Percentiles rank a stretch among this genome's conserved stretches.
phyloP scores from a whole-genome alignment of 257 asterid species.

The Oldenlandia corymbosa region DNA sequence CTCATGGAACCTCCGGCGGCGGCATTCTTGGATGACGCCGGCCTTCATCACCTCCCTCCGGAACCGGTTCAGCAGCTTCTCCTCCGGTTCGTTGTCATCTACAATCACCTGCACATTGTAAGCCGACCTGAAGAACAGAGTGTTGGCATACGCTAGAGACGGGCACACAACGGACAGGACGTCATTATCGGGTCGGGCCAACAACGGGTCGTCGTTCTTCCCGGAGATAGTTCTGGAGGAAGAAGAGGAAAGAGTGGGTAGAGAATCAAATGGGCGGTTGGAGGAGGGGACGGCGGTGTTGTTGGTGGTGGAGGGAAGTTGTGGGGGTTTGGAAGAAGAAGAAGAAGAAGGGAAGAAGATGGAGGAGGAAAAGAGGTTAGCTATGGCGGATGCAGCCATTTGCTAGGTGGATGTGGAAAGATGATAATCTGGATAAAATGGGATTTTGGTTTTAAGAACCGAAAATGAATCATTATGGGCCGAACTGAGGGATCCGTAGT shows the following conservation, averaged over 20 bases:
- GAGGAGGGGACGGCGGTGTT: constrained; percentile 27
- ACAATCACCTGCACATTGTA: constrained; percentile 81
- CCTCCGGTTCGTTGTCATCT: constrained; percentile 83
- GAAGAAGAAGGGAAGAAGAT: constrained; percentile 43
- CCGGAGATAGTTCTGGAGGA: constrained; percentile 10
- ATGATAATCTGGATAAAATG: constrained; percentile 21
- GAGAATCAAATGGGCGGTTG: constrained; percentile 18
- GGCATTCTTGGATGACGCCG: constrained; percentile 83
- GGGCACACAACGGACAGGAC: constrained; percentile 58
- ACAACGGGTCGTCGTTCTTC: constrained; percentile 13
- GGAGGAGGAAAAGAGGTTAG: constrained; percentile 59
- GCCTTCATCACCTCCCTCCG: constrained; percentile 85
- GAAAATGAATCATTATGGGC: too few species aligned
- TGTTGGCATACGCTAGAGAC: constrained; percentile 59
- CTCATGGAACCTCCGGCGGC: constrained; percentile 71
- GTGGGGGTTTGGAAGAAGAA: constrained; percentile 35
- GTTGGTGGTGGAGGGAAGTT: constrained; percentile 29
- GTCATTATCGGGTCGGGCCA: constrained; percentile 13
- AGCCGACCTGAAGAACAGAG: constrained; percentile 53
- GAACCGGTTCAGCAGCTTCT: constrained; percentile 73
- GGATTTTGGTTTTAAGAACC: neutral
- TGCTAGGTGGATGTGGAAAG: constrained; percentile 33
- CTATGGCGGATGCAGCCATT: constrained; percentile 45
- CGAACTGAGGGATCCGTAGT: too few species aligned
- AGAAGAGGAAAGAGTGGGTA: constrained; percentile 20